A percentile compares a stretch with the other conserved stretches of the same genome.
phyloP scores from a whole-genome alignment of 1,284 basidiomycete genomes.

The Laetiporus sulphureus region DNA sequence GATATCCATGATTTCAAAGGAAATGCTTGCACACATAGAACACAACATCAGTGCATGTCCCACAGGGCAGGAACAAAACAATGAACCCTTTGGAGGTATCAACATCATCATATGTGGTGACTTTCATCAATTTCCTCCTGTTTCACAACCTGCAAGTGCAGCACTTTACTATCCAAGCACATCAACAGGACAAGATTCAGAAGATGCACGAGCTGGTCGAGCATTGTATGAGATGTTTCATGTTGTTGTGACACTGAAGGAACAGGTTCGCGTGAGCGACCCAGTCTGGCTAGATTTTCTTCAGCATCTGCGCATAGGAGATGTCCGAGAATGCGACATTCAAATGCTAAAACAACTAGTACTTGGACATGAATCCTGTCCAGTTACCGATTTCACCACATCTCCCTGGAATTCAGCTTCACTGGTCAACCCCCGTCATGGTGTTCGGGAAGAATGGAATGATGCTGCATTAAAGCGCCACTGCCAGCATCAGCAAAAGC shows the following conservation, averaged over 20 bases:
- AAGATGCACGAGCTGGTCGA: not conserved
- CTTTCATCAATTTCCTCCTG: not conserved
- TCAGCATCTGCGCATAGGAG: slow-evolving; percentile 1
- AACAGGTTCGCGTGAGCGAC: slow-evolving; percentile 31
- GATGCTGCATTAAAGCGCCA: not conserved
- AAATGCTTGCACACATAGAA: slow-evolving; percentile 22
- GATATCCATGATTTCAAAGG: slow-evolving; percentile 26
- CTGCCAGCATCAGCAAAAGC: not conserved
- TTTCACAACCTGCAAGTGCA: too few species aligned
- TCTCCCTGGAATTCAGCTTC: not conserved
- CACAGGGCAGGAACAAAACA: slow-evolving; percentile 15
- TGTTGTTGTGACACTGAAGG: slow-evolving; percentile 28
- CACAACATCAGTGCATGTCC: slow-evolving; percentile 16
- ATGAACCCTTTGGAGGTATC: slow-evolving; percentile 1
- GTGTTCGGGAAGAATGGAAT: slow-evolving; percentile 3
- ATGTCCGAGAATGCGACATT: not conserved
- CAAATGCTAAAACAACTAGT: slow-evolving; percentile 2
- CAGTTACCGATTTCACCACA: not conserved
- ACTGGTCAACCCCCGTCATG: slow-evolving; percentile 4
- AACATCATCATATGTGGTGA: not conserved
- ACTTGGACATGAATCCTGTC: not conserved
- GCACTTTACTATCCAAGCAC: too few species aligned
- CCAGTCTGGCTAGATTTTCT: slow-evolving; percentile 29
- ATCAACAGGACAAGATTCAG: too few species aligned
- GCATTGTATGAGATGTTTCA: slow-evolving; percentile 30